Base-by-base conservation (phyloP, 345 rosid genomes). In the Erysimum cheiranthoides region DNA sequence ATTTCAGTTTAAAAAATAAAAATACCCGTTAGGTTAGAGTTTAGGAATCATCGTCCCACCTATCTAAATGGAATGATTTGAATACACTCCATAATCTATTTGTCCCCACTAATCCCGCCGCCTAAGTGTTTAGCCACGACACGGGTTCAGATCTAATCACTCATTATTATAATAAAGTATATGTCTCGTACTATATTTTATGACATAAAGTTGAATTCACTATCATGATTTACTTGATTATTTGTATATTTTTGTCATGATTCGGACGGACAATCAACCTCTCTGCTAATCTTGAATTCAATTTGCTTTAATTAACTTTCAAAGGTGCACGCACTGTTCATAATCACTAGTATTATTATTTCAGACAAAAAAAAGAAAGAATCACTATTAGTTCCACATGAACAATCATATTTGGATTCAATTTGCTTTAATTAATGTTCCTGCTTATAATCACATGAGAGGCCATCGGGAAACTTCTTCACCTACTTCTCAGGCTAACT, bases 81-180 rank as follows among this genome's bases (percentile, higher is more conserved):
- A 65, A 53, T 42, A 35, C 49, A 63, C 30, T 53, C 70, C 47
- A 32, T 53, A 65, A 64, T 54, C 46, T 32, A 21, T 66, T 32
- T 58, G 73, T 49, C 73, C 78, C 73, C 71, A 53, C 71, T 45
- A 74, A 68, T 60, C 46, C 57, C 56, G 57, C 74, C 74, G 79
- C 74, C 69, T 61, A 61, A 62, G 75, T 70, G 38, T 69, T 70
- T n/a, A 76, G 51, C 65, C 39, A 66, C 40, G 49, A 21, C 64
- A 68, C 65, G 42, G 70, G 32, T 67, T 62, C 43, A 76, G 74
- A 35, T 70, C 51, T 70, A 70, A 16, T 62, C 70, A 53, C 60
- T 32, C 66, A 35, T 8, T 51, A 40, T 36, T 59, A 30, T 59
- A 65, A 30, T 59, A 65, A 46, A 65, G n/a, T 43, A 21, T 73